A percentile compares a stretch with the other conserved stretches of the same genome.
phyloP scores from a whole-genome alignment of 2,329 filamentous ascomycete species.

The Zasmidium citrigriseum region DNA sequence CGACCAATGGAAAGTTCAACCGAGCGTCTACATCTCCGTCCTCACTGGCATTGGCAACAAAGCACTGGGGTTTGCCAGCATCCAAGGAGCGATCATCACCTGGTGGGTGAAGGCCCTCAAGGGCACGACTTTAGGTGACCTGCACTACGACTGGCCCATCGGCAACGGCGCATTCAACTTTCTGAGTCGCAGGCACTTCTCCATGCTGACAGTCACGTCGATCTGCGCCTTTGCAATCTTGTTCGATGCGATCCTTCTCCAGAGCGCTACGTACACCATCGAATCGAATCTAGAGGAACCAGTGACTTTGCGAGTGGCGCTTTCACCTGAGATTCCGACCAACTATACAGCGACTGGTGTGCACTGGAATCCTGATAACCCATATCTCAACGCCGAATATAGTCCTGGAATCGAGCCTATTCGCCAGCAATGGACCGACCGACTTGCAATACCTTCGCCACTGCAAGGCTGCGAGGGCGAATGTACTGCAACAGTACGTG shows the following conservation, averaged over 20 bases:
- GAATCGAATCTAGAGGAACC: not conserved
- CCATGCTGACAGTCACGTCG: not conserved
- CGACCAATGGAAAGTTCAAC: constrained; percentile 3
- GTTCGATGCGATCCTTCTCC: constrained; percentile 8
- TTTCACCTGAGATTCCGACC: constrained; percentile 6
- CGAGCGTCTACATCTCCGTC: constrained; percentile 9
- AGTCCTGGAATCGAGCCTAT: not conserved
- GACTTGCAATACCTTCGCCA: not conserved
- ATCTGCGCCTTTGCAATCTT: constrained; percentile 7
- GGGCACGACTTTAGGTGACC: not conserved
- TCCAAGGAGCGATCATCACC: constrained; percentile 11
- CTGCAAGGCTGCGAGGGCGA: not conserved
- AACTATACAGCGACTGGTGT: constrained; percentile 2
- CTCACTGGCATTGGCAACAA: constrained; percentile 13
- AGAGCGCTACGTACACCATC: constrained; percentile 4
- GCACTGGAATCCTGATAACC: not conserved
- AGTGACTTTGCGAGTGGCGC: not conserved
- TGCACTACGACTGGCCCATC: constrained; percentile 8
- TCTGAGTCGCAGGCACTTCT: not conserved
- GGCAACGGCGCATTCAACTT: not conserved
- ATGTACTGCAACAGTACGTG: not conserved
- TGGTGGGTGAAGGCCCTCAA: constrained; percentile 9
- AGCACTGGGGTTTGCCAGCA: constrained; percentile 6
- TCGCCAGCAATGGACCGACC: not conserved
- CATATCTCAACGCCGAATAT: not conserved